These are phyloP conservation scores for Mucor plumbeus DNA, from an alignment of 371 early-diverging fungal species.

Conservation along the genomic window DNA sequence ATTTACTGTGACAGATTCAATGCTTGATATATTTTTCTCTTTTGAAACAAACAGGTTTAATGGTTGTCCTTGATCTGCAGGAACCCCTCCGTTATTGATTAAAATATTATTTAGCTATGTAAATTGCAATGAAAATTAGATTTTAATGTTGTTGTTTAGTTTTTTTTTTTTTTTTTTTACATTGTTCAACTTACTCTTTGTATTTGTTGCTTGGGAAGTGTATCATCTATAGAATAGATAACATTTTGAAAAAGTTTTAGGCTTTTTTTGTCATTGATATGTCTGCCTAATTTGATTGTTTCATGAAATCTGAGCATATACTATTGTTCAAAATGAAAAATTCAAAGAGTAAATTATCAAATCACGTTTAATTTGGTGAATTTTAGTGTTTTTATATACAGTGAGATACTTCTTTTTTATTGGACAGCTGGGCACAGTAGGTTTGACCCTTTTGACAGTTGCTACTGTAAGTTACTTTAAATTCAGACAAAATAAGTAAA, in stretches of 20 bases:
- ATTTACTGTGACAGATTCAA: constrained; percentile 28
- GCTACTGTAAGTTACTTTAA: background rate
- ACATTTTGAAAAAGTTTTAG: constrained; percentile 26
- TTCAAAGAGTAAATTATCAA: background rate
- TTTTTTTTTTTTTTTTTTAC: background rate
- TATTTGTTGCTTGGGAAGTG: constrained; percentile 1
- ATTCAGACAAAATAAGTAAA: too few relatives aligned
- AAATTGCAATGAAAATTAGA: background rate
- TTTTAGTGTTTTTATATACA: too few relatives aligned
- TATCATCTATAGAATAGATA: constrained; percentile 16
- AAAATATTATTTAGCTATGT: constrained; percentile 22
- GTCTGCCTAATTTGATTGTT: constrained; percentile 19
- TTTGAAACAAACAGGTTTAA: background rate
- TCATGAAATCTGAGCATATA: background rate
- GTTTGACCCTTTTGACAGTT: too few relatives aligned
- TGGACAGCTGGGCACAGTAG: too few relatives aligned
- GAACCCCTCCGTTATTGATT: constrained; percentile 23
- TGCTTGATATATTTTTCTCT: background rate
- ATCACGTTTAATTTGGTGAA: background rate
- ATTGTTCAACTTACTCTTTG: constrained; percentile 4
- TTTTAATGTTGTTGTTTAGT: too few relatives aligned
- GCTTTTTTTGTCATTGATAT: constrained; percentile 21
- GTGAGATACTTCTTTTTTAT: too few relatives aligned
- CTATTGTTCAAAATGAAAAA: background rate
- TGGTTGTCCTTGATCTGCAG: background rate